Percentiles rank a stretch among this genome's conserved stretches.
Evolutionary conservation across 2,329 filamentous ascomycete genomes (phyloP).

Genomic region (Pezicula rhizophila): DNA sequence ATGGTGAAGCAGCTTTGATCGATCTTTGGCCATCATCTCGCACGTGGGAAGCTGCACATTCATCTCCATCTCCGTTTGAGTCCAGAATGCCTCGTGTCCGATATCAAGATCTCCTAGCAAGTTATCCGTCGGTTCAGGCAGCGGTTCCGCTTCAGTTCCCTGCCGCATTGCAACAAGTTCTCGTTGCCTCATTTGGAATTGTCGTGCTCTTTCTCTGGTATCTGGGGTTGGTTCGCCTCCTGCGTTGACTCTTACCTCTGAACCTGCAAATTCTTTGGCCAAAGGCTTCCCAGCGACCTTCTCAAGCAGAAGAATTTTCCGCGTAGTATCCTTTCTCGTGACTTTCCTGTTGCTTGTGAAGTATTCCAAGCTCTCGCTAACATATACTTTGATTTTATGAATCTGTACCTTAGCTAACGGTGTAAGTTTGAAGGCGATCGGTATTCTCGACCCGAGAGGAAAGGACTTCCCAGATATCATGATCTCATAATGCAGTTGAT

Average conservation of each 20-base stretch:
- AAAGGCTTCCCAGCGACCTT: slow-evolving; percentile 61
- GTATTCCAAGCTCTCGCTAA: slow-evolving; percentile 69
- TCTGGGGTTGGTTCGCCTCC: slow-evolving; percentile 61
- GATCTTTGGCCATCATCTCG: slow-evolving; percentile 58
- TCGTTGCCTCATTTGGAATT: slow-evolving; percentile 26
- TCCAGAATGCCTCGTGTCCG: slow-evolving; percentile 46
- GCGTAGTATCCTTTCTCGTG: slow-evolving; percentile 58
- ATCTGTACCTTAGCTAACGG: slow-evolving; percentile 69
- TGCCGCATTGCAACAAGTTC: slow-evolving; percentile 48
- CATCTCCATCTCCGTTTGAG: slow-evolving; percentile 72
- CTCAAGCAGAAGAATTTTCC: slow-evolving; percentile 65
- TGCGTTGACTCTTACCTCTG: slow-evolving; percentile 57
- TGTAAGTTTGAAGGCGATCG: slow-evolving; percentile 70
- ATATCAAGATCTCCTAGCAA: slow-evolving; percentile 55
- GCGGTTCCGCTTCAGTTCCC: slow-evolving; percentile 35
- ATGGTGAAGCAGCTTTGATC: slow-evolving; percentile 55
- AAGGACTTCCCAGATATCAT: slow-evolving; percentile 75
- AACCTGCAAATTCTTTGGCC: slow-evolving; percentile 58
- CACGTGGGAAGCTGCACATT: slow-evolving; percentile 68
- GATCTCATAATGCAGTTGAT: slow-evolving; percentile 71
- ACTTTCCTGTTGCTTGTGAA: slow-evolving; percentile 63
- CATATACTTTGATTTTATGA: slow-evolving; percentile 66
- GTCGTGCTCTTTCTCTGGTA: slow-evolving; percentile 20
- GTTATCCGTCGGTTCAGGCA: slow-evolving; percentile 42
- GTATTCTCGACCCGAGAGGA: slow-evolving; percentile 63